Percentiles rank a stretch among this genome's conserved stretches.
phyloP scores from a whole-genome alignment of 2,329 filamentous ascomycete species.

The Arachnopeziza araneosa region DNA sequence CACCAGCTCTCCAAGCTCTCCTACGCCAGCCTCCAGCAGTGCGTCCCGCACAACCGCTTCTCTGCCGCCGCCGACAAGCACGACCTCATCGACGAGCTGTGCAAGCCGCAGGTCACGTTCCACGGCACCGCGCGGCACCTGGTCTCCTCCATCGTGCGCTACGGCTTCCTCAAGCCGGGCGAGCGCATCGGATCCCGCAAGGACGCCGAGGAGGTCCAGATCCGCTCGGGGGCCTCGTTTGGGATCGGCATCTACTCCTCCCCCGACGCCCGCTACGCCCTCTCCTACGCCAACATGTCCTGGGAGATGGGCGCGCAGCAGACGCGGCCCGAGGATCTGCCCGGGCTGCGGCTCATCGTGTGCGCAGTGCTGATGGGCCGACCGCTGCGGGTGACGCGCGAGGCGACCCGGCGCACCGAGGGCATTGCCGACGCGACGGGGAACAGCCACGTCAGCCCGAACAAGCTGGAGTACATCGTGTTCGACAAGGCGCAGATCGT shows the following conservation, averaged over 20 bases:
- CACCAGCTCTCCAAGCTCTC: conserved; percentile 17
- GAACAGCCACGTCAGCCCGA: conserved; percentile 36
- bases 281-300: conserved; percentile 31
- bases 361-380: conserved; percentile 43
- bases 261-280: conserved; percentile 35
- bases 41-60: conserved; percentile 6
- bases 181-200: conserved; percentile 24
- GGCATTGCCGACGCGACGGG: conserved; percentile 25
- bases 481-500: conserved; percentile 39
- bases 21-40: conserved; percentile 11
- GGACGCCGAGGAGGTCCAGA: neutral
- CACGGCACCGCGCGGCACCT: conserved; percentile 35
- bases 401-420: conserved; percentile 27
- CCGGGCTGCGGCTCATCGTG: conserved; percentile 38
- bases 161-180: conserved; percentile 39
- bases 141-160: conserved; percentile 38
- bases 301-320: neutral
- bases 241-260: conserved; percentile 41
- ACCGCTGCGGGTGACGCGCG: conserved; percentile 26
- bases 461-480: conserved; percentile 37
- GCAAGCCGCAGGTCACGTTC: conserved; percentile 34
- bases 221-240: conserved; percentile 36
- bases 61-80: neutral
- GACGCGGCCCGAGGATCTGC: conserved; percentile 30
- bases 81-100: conserved; percentile 34